These are phyloP conservation scores for Meyerozyma guilliermondii DNA, from an alignment of 1,139 yeast species.

Conservation along the genomic window DNA sequence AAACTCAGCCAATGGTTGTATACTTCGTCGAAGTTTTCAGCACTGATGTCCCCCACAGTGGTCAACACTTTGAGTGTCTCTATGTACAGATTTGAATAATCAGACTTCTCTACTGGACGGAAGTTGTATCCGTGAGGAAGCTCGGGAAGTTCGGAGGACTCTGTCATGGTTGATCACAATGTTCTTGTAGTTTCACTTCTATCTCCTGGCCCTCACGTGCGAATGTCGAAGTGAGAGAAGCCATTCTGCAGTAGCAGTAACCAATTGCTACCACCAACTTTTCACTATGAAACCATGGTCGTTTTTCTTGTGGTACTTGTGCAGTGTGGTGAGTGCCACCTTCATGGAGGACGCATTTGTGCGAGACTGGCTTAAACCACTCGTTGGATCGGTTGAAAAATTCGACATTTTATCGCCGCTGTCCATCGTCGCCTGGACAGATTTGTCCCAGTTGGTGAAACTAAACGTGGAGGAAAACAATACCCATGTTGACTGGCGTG, in stretches of 20 bases:
- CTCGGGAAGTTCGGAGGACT: neutral
- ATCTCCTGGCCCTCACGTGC: neutral
- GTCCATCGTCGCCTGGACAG: conserved; percentile 24
- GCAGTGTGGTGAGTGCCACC: conserved; percentile 15
- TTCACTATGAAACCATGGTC: neutral
- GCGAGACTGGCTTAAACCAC: conserved; percentile 27
- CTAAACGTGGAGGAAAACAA: conserved; percentile 10
- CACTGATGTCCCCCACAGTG: conserved; percentile 55
- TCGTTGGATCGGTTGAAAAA: conserved; percentile 12
- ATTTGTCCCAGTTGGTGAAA: conserved; percentile 20
- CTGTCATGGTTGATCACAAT: neutral
- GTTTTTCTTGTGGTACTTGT: neutral
- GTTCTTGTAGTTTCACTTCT: neutral
- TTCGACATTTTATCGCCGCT: conserved; percentile 14
- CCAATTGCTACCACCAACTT: neutral
- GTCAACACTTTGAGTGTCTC: conserved; percentile 53
- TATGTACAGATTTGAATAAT: conserved; percentile 44
- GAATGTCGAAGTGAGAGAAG: neutral
- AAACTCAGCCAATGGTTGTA: conserved; percentile 45
- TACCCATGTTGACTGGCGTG: conserved; percentile 13
- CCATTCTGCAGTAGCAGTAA: neutral
- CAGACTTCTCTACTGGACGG: conserved; percentile 41
- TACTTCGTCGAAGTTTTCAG: conserved; percentile 35
- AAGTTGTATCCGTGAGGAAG: conserved; percentile 52
- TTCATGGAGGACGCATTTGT: conserved; percentile 35